Evolutionary conservation across 306 rosid genomes (phyloP).

Genomic region (Inga leiocalycina): DNA sequence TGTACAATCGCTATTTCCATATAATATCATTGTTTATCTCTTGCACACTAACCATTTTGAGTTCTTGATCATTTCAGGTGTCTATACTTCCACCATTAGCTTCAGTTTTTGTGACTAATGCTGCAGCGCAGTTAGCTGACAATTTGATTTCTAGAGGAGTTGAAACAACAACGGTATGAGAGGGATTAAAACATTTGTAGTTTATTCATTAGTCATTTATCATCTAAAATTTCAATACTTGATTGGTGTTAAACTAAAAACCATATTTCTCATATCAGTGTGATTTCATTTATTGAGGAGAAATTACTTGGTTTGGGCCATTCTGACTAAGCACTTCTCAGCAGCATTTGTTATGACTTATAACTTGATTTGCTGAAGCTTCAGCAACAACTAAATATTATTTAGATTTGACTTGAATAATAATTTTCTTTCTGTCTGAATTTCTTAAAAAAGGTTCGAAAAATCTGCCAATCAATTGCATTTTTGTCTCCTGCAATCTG

Average conservation of each 20-base stretch:
- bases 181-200: conserved; percentile 23
- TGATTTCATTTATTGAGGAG: conserved; percentile 11
- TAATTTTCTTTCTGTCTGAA: conserved; percentile 29
- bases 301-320: conserved; percentile 11
- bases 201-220: conserved; percentile 10
- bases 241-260: background rate
- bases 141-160: conserved; percentile 85
- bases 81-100: conserved; percentile 95
- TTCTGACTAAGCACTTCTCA: background rate
- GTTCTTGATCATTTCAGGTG: conserved; percentile 60
- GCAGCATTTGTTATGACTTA: background rate
- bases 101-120: conserved; percentile 68
- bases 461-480: conserved; percentile 94
- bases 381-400: conserved; percentile 12
- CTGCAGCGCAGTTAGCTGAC: conserved; percentile 89
- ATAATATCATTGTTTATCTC: background rate
- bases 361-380: background rate
- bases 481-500: conserved; percentile 96
- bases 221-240: background rate
- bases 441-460: conserved; percentile 71
- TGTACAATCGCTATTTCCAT: background rate
- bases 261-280: conserved; percentile 10
- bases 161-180: conserved; percentile 77
- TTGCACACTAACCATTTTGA: conserved; percentile 7
- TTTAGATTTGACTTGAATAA: conserved; percentile 19